Evolutionary conservation across 345 rosid species (phyloP), one percentile per base, ranked within the genome.

Genomic region (Acer saccharum): DNA sequence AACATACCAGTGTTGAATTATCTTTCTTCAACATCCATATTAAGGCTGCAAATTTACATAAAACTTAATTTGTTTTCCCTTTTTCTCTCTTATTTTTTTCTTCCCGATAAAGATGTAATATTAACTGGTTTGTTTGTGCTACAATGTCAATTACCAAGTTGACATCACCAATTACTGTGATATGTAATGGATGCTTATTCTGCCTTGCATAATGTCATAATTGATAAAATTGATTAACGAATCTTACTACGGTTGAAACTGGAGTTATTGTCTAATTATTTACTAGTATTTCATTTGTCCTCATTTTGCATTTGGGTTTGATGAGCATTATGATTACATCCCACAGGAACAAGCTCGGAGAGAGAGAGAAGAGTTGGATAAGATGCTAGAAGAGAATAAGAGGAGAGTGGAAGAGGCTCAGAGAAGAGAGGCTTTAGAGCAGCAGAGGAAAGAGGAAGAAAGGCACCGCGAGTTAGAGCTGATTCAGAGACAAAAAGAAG

Each of bases 321-420:
- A 64, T 78, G 46, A 57, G 41, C 7, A 55, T 67, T 61, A 18
- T 68, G 27, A 13, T 55, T 20, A 71, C 64, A 65, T 76, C 46
- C 55, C 13, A 4, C 86, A 93, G 98, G 97, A 89, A 82, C 94
- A 90, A 90, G 90, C 91, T 41, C 84, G 90, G 76, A 93, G 83
- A 83, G 98, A 92, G 75, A 87, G 94, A 82, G 95, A 93, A 73
- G 97, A 93, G 81, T 87, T 92, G 60, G 98, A 93, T 76, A 92
- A 89, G 84, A 90, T 93, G 98, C 83, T 93, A 68, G 93, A 92
- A 83, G 98, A 93, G 85, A 93, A 93, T 81, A 85, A 72, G 82
- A 87, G 95, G 83, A 89, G 91, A 75, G 98, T 93, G 74, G 97
- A 90, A 80, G 98, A 92, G 80, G 52, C 98, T 52, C 98, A 92